These are phyloP conservation scores for Meyerozyma elateridarum DNA, from an alignment of 1,139 yeast species.

Conservation along the genomic window DNA sequence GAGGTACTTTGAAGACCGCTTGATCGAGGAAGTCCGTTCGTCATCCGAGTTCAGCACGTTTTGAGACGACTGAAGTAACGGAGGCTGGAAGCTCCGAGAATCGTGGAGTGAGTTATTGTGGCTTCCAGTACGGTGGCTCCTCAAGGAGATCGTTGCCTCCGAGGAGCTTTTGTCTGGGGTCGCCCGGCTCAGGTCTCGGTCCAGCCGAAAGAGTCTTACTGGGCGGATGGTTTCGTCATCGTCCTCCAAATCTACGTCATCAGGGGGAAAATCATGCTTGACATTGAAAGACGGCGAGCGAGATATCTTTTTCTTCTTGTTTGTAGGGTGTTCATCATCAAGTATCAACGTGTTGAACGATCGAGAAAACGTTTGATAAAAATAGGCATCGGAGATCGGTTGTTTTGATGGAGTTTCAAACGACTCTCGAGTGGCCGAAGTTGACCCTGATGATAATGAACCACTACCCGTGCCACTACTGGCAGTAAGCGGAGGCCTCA, in stretches of 20 bases:
- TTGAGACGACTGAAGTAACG: too few species aligned
- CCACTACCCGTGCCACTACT: constrained; percentile 2
- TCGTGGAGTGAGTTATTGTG: too few species aligned
- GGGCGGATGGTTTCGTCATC: constrained; percentile 11
- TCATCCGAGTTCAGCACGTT: too few species aligned
- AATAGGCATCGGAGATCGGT: constrained; percentile 2
- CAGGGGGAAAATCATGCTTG: constrained; percentile 27
- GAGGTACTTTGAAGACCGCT: constrained; percentile 43
- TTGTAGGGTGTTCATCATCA: constrained; percentile 24
- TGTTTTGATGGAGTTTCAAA: constrained; percentile 3
- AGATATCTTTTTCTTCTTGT: constrained; percentile 22
- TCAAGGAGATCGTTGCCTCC: too few species aligned
- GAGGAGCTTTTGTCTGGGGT: too few species aligned
- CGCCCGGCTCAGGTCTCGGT: too few species aligned
- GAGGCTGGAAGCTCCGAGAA: too few species aligned
- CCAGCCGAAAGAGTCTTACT: not conserved
- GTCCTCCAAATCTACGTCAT: constrained; percentile 23
- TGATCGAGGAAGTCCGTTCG: constrained; percentile 23
- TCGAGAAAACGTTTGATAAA: constrained; percentile 24
- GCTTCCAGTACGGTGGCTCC: too few species aligned
- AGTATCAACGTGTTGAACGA: constrained; percentile 43
- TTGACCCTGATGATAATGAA: constrained; percentile 1
- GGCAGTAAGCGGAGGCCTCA: constrained; percentile 4
- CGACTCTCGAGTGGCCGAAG: constrained; percentile 2
- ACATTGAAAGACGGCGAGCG: constrained; percentile 44